Percentiles rank a stretch among this genome's conserved stretches.
Evolutionary conservation across 805 yeast species (phyloP).

Genomic region (Zygoascus flipseniorum): DNA sequence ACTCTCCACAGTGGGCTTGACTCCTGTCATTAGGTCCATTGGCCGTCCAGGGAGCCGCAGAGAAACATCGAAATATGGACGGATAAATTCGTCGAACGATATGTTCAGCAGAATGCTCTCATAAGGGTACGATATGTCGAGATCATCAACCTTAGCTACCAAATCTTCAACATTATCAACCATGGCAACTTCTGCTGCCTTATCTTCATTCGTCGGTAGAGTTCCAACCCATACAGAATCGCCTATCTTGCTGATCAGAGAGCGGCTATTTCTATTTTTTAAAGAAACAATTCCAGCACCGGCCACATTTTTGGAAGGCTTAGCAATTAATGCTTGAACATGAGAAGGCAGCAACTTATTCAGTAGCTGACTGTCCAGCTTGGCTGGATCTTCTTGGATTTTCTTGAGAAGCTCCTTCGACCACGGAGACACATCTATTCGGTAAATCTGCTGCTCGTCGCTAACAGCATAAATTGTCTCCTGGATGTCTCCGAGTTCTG

Average conservation of each 20-base stretch:
- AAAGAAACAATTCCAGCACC: not conserved
- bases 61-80: slow-evolving; percentile 1
- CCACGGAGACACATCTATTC: slow-evolving; percentile 10
- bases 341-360: not conserved
- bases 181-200: not conserved
- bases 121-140: not conserved
- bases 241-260: not conserved
- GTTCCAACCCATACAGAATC: not conserved
- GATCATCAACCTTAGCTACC: not conserved
- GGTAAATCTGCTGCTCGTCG: not conserved
- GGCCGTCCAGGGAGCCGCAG: not conserved
- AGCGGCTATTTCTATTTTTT: not conserved
- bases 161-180: not conserved
- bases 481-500: not conserved
- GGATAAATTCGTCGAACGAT: slow-evolving; percentile 5
- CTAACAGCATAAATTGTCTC: not conserved
- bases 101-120: not conserved
- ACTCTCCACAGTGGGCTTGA: slow-evolving; percentile 19
- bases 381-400: not conserved
- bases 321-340: not conserved
- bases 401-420: not conserved
- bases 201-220: not conserved
- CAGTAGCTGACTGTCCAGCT: not conserved
- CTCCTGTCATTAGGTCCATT: slow-evolving; percentile 6
- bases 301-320: not conserved